Percentiles rank a stretch among this genome's conserved stretches.
Evolutionary conservation across 768 basidiomycete species (phyloP).

Genomic region (Suillus variegatus): DNA sequence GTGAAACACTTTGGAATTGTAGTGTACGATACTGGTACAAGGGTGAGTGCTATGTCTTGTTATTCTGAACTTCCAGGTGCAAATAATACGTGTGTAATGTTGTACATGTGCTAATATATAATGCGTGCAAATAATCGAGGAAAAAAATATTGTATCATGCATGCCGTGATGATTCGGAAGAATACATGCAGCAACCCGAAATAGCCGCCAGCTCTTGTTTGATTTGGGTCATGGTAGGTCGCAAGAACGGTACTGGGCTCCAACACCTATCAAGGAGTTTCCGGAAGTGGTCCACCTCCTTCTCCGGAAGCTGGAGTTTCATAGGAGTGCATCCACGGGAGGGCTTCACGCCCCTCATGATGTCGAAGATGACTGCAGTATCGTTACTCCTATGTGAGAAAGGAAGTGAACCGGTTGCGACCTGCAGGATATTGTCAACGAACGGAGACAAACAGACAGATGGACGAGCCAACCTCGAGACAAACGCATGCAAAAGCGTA

Average conservation of each 20-base stretch:
- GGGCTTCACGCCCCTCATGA: slow-evolving; percentile 52
- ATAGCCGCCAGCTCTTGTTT: slow-evolving; percentile 16
- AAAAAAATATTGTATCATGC: slow-evolving; percentile 5
- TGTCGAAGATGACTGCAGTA: slow-evolving; percentile 55
- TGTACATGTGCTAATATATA: not conserved
- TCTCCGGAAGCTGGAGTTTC: slow-evolving; percentile 16
- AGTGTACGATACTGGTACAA: slow-evolving; percentile 11
- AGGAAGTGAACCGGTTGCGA: slow-evolving; percentile 52
- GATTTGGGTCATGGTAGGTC: slow-evolving; percentile 48
- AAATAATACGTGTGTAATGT: not conserved
- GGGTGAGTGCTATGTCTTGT: not conserved
- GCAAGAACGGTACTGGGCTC: slow-evolving; percentile 35
- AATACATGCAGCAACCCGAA: slow-evolving; percentile 8
- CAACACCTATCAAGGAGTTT: slow-evolving; percentile 47
- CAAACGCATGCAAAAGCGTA: slow-evolving; percentile 62
- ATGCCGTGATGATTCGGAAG: not conserved
- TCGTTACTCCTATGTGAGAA: slow-evolving; percentile 57
- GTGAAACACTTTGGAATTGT: slow-evolving; percentile 9
- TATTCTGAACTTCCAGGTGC: not conserved
- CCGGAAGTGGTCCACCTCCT: slow-evolving; percentile 43
- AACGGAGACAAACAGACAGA: not conserved
- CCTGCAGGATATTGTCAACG: slow-evolving; percentile 30
- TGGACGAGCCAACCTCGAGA: slow-evolving; percentile 47
- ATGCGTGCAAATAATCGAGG: slow-evolving; percentile 5
- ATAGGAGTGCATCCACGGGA: slow-evolving; percentile 32